Base-by-base conservation (phyloP, 768 basidiomycete genomes). In the Auriscalpium microsporum region DNA sequence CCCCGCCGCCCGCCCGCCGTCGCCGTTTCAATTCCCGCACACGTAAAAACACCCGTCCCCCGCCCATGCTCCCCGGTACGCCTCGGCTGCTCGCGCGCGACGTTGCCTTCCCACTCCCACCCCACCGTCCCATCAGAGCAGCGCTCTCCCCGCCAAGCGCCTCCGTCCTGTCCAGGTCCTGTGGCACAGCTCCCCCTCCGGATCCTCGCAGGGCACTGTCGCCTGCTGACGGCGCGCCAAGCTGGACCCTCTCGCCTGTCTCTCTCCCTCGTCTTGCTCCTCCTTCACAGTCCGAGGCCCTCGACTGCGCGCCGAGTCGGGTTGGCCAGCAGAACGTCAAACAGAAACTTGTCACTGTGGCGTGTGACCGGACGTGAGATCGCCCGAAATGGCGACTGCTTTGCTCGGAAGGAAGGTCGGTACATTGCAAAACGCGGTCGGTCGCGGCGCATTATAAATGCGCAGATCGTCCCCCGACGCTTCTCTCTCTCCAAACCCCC, bases 361-460 rank as follows among this genome's bases (percentile, higher is more conserved):
- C 40, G 40, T 42, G 40, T 13, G 40, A 42, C 17, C 40, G 13
- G 6, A 14, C 3, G 40, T 13, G 40, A 42, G 2, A 8, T 42
- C 40, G 28, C 28, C 40, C 40, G 40, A 5, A 14, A 42, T 17
- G 52, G 52, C 14, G 21, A 6, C 3, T 19, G 28, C 8, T 21
- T 34, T 52, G 40, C 52, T 52, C 16, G 19, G 28, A 28, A 52
- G 52, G 52, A 42, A 52, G 28, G 52, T 51, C 50, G n/a, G 50
- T 33, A 21, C 38, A 10, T 37, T 19, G 11, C 17, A 28, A 28
- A 14, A 14, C n/a, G n/a, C 13, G 40, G 40, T 10, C 52, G 13
- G 21, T 11, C 28, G 17, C 13, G n/a, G 52, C 35, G 35, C 40
- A 55, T 61, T 61, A 61, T 61, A 61, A 56, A 59, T 56, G 55